These are phyloP conservation scores for Albophoma yamanashiensis DNA, from an alignment of 2,329 filamentous ascomycete genomes.

Conservation along the genomic window DNA sequence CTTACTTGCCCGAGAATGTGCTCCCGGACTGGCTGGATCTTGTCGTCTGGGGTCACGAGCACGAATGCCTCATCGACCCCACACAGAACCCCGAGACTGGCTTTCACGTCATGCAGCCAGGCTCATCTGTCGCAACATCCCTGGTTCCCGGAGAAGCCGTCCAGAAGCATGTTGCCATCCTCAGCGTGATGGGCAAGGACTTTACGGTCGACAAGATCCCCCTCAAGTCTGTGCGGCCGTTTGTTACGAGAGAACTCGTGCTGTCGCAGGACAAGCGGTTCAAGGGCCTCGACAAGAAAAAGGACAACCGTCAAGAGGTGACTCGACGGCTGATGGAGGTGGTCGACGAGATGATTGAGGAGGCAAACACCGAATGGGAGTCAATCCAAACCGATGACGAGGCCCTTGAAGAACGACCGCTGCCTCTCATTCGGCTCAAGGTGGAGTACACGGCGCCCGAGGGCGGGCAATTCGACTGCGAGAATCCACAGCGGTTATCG, in stretches of 20 bases:
- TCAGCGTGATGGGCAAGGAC: slow-evolving; percentile 73
- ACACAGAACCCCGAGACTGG: slow-evolving; percentile 72
- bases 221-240: slow-evolving; percentile 81
- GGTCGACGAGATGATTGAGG: slow-evolving; percentile 76
- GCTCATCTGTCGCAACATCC: slow-evolving; percentile 91
- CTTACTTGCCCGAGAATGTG: slow-evolving; percentile 90
- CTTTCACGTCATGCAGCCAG: slow-evolving; percentile 95
- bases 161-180: slow-evolving; percentile 78
- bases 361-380: slow-evolving; percentile 74
- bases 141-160: slow-evolving; percentile 83
- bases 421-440: slow-evolving; percentile 79
- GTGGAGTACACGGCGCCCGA: slow-evolving; percentile 84
- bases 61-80: slow-evolving; percentile 89
- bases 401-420: slow-evolving; percentile 50
- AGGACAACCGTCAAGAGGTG: slow-evolving; percentile 73
- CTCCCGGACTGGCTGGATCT: slow-evolving; percentile 85
- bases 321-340: slow-evolving; percentile 66
- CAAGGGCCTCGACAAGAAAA: slow-evolving; percentile 65
- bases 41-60: slow-evolving; percentile 94
- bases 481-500: slow-evolving; percentile 93
- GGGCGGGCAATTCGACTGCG: slow-evolving; percentile 76
- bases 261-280: slow-evolving; percentile 68
- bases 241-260: slow-evolving; percentile 74
- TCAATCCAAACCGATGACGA: slow-evolving; percentile 59
- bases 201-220: slow-evolving; percentile 74